phyloP scores from a whole-genome alignment of 345 rosid species.

The Eucalyptus cladocalyx region DNA sequence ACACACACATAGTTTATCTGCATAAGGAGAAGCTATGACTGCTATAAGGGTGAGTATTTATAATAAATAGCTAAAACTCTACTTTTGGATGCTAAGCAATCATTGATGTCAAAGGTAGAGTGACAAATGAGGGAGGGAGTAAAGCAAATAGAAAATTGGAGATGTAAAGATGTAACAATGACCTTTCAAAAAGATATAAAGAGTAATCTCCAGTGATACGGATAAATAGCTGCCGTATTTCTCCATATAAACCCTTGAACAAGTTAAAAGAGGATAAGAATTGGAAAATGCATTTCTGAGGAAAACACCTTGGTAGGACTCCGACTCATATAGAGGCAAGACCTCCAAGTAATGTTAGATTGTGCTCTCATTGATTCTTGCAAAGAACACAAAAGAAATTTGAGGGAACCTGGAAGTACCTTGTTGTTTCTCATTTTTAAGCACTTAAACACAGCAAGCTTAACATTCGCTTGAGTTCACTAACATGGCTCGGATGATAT shows the following conservation, averaged over 20 bases:
- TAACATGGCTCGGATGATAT: conserved; percentile 83
- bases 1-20: background rate
- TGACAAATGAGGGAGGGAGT: background rate
- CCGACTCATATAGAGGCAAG: background rate
- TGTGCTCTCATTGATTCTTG: background rate
- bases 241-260: background rate
- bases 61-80: background rate
- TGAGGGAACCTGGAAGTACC: conserved; percentile 18
- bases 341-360: background rate
- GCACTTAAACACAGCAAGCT: conserved; percentile 78
- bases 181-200: background rate
- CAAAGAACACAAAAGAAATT: background rate
- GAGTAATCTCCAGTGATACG: background rate
- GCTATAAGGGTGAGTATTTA: background rate
- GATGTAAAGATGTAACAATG: background rate
- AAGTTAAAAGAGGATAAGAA: background rate
- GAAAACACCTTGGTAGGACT: background rate
- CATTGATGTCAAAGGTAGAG: background rate
- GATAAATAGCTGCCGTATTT: background rate
- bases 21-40: background rate
- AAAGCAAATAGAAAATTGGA: background rate
- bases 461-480: conserved; percentile 62
- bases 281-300: background rate
- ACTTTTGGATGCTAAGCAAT: background rate
- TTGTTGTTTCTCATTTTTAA: conserved; percentile 60